phyloP scores from a whole-genome alignment of 2,329 filamentous ascomycete species.

The Colletotrichum ledebouriae region DNA sequence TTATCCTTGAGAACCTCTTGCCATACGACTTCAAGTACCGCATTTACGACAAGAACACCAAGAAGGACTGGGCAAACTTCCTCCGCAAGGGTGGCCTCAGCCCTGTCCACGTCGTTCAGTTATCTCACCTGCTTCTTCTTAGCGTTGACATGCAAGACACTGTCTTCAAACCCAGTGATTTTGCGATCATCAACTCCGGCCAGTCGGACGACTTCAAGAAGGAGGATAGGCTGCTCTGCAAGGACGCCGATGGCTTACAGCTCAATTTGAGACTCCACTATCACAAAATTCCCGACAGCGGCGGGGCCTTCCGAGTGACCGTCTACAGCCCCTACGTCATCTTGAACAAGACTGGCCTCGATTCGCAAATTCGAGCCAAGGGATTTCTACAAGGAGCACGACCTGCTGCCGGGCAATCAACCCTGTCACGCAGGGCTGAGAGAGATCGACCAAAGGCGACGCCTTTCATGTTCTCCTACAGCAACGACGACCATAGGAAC shows the following conservation, averaged over 20 bases:
- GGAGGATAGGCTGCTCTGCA: constrained; percentile 83
- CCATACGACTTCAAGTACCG: constrained; percentile 99
- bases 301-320: constrained; percentile 95
- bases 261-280: constrained; percentile 91
- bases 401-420: constrained; percentile 83
- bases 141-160: constrained; percentile 98
- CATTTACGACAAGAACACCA: constrained; percentile 98
- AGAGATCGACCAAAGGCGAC: constrained; percentile 77
- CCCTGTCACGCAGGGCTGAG: constrained; percentile 64
- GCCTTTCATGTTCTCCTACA: constrained; percentile 97
- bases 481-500: constrained; percentile 90
- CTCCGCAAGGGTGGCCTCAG: constrained; percentile 95
- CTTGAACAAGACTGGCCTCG: constrained; percentile 93
- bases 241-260: constrained; percentile 84
- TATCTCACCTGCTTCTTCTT: constrained; percentile 91
- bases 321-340: constrained; percentile 96
- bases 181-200: constrained; percentile 95
- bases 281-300: constrained; percentile 88
- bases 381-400: constrained; percentile 87
- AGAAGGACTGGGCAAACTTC: constrained; percentile 99
- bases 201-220: constrained; percentile 88
- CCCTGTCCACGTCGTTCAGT: constrained; percentile 95
- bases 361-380: constrained; percentile 90
- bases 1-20: constrained; percentile 93
- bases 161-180: constrained; percentile 93